Evolutionary conservation across 805 yeast genomes (phyloP).

Genomic region (Wickerhamiella siamensis): DNA sequence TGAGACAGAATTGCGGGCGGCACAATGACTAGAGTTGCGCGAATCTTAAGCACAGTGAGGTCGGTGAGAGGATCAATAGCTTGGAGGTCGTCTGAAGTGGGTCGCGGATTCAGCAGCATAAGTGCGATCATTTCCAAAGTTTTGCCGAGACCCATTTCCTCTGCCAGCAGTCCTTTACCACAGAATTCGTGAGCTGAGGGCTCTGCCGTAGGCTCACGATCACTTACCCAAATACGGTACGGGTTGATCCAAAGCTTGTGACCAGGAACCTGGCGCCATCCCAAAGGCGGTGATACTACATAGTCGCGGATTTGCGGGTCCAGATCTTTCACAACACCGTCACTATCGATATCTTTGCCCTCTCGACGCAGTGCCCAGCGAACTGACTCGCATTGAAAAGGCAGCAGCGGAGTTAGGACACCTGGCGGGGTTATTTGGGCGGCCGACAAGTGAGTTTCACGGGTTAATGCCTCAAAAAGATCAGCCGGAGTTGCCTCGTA

Average conservation of each 20-base stretch:
- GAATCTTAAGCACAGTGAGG: conserved; percentile 36
- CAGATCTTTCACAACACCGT: conserved; percentile 12
- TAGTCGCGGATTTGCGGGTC: conserved; percentile 11
- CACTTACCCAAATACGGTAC: conserved; percentile 7
- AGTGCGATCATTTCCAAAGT: conserved; percentile 73
- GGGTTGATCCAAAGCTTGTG: conserved; percentile 20
- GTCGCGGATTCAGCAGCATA: conserved; percentile 45
- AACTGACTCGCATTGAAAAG: conserved; percentile 26
- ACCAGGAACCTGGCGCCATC: conserved; percentile 16
- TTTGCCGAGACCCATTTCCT: conserved; percentile 97
- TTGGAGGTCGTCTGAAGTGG: conserved; percentile 7
- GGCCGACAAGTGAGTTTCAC: not conserved
- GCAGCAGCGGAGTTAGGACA: conserved; percentile 14
- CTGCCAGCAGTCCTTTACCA: conserved; percentile 61
- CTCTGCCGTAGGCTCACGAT: conserved; percentile 6
- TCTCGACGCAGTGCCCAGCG: conserved; percentile 26
- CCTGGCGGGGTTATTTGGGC: conserved; percentile 11
- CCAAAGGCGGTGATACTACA: conserved; percentile 18
- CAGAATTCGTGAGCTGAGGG: conserved; percentile 19
- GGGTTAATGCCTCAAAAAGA: conserved; percentile 9
- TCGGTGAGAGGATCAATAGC: conserved; percentile 28
- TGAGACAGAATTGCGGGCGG: conserved; percentile 76
- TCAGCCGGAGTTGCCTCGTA: conserved; percentile 9
- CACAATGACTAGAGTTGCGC: conserved; percentile 68
- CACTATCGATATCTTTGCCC: conserved; percentile 19